Evolutionary conservation across 352 stramenopile species (phyloP).

Genomic region (Phytopythium ostracodes): DNA sequence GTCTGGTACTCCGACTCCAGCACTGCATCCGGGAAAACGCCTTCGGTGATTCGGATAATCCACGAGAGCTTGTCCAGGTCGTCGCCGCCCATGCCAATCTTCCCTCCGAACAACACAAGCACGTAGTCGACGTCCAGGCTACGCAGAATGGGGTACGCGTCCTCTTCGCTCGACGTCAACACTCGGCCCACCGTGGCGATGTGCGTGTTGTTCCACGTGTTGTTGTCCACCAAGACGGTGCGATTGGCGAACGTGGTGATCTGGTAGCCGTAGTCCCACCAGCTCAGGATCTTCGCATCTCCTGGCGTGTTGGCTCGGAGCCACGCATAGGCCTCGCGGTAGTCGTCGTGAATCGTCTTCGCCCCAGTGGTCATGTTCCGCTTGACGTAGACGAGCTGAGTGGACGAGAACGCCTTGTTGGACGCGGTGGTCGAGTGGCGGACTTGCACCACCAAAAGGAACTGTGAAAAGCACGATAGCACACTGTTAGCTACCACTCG

Average conservation of each 20-base stretch:
- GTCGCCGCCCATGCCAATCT: slow-evolving; percentile 67
- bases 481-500: slow-evolving; percentile 4
- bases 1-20: slow-evolving; percentile 84
- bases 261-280: slow-evolving; percentile 89
- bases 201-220: slow-evolving; percentile 97
- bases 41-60: slow-evolving; percentile 90
- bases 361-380: slow-evolving; percentile 43
- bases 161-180: slow-evolving; percentile 60
- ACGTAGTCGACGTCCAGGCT: slow-evolving; percentile 83
- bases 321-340: slow-evolving; percentile 82
- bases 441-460: slow-evolving; percentile 67
- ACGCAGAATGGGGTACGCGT: slow-evolving; percentile 62
- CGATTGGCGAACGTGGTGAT: slow-evolving; percentile 78
- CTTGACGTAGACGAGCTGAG: slow-evolving; percentile 66
- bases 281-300: slow-evolving; percentile 71
- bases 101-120: slow-evolving; percentile 71
- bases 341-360: slow-evolving; percentile 63
- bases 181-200: slow-evolving; percentile 92
- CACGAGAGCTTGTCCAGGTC: slow-evolving; percentile 94
- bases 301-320: slow-evolving; percentile 63
- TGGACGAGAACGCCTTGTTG: slow-evolving; percentile 76
- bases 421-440: slow-evolving; percentile 57
- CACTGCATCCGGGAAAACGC: slow-evolving; percentile 76
- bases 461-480: slow-evolving; percentile 20
- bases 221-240: slow-evolving; percentile 92